phyloP scores from a whole-genome alignment of 2,329 filamentous ascomycete species.

The Ascochyta fabae region DNA sequence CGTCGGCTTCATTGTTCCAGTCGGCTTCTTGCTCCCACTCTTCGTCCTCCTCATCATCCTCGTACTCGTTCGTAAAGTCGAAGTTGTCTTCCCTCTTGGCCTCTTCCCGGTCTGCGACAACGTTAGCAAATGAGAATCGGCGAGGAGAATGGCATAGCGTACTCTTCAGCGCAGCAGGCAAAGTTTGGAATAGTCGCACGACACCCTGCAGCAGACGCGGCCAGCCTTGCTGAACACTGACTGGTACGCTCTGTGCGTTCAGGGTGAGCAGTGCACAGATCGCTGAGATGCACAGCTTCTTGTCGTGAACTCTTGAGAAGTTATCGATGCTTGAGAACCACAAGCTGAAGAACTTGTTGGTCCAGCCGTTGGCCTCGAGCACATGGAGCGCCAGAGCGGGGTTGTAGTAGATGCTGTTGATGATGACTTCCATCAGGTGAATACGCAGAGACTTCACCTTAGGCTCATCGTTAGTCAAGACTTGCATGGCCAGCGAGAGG shows the following conservation, averaged over 20 bases:
- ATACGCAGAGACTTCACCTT: constrained; percentile 94
- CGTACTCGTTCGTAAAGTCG: constrained; percentile 75
- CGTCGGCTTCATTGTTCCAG: constrained; percentile 69
- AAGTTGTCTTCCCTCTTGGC: constrained; percentile 86
- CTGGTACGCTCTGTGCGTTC: constrained; percentile 79
- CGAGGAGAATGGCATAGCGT: constrained; percentile 43
- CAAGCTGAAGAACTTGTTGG: constrained; percentile 97
- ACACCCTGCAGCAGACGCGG: constrained; percentile 87
- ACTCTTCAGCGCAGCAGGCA: constrained; percentile 88
- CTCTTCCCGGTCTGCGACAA: constrained; percentile 76
- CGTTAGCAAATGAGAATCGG: constrained; percentile 28
- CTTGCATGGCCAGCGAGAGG: constrained; percentile 84
- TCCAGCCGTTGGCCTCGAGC: constrained; percentile 91
- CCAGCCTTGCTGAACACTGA: constrained; percentile 95
- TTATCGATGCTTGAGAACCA: constrained; percentile 97
- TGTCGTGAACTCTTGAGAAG: constrained; percentile 95
- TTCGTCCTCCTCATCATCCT: constrained; percentile 78
- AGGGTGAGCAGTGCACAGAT: constrained; percentile 86
- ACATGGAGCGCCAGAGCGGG: constrained; percentile 82
- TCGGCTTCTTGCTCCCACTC: constrained; percentile 81
- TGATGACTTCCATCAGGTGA: constrained; percentile 98
- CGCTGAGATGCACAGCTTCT: constrained; percentile 95
- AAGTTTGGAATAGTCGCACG: constrained; percentile 87
- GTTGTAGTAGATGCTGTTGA: constrained; percentile 98
- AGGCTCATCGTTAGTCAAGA: constrained; percentile 75